These are phyloP conservation scores for Iodosphaeria phyllophila DNA, from an alignment of 2,329 filamentous ascomycete species.

Conservation along the genomic window DNA sequence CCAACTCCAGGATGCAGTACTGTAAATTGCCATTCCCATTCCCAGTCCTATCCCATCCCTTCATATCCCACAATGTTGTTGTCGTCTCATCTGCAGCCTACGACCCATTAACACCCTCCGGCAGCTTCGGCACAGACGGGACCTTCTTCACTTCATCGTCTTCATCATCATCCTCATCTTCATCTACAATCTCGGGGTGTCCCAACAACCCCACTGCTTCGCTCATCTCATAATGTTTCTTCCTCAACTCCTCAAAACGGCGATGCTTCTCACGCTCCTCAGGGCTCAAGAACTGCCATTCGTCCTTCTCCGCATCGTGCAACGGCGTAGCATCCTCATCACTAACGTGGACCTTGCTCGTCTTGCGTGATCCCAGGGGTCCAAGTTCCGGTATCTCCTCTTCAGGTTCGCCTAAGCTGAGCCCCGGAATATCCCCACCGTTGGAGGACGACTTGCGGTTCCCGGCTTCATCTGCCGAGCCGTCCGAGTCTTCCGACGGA, in stretches of 20 bases:
- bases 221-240: slow-evolving; percentile 98
- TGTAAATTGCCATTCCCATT: too few relatives aligned
- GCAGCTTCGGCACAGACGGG: slow-evolving; percentile 23
- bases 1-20: too few relatives aligned
- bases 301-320: slow-evolving; percentile 39
- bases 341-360: slow-evolving; percentile 64
- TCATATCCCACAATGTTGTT: too few relatives aligned
- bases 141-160: slow-evolving; percentile 35
- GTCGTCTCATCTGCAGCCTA: too few relatives aligned
- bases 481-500: slow-evolving; percentile 70
- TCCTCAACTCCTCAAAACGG: slow-evolving; percentile 77
- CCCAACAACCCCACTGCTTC: slow-evolving; percentile 78
- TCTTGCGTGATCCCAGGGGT: slow-evolving; percentile 17
- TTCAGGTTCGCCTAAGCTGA: slow-evolving; percentile 87
- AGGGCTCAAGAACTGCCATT: slow-evolving; percentile 32
- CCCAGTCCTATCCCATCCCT: too few relatives aligned
- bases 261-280: slow-evolving; percentile 84
- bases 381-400: slow-evolving; percentile 36
- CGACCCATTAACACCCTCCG: slow-evolving; percentile 13
- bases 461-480: slow-evolving; percentile 54
- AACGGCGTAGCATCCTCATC: slow-evolving; percentile 30
- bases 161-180: slow-evolving; percentile 30
- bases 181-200: slow-evolving; percentile 47
- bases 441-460: too few relatives aligned
- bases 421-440: slow-evolving; percentile 71